Percentiles rank a stretch among this genome's conserved stretches.
These are phyloP conservation scores for Colletotrichum truncatum DNA, from an alignment of 2,329 filamentous ascomycete species.

Conservation along the genomic window DNA sequence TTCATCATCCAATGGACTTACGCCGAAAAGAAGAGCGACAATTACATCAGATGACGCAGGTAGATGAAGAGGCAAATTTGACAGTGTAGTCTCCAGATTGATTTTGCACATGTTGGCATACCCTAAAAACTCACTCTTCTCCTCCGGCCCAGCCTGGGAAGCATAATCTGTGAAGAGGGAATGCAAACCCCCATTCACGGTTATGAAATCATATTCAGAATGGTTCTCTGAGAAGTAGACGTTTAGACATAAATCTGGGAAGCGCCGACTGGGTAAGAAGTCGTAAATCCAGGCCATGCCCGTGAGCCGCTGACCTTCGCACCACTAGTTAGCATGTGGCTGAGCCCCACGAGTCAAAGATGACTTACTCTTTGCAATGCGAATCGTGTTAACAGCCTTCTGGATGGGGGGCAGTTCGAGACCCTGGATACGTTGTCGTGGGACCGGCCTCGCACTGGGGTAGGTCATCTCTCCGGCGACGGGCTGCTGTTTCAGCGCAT, in stretches of 20 bases:
- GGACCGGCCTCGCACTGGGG: conserved; percentile 31
- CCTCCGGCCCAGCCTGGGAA: conserved; percentile 20
- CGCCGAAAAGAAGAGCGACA: conserved; percentile 34
- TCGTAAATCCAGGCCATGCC: conserved; percentile 40
- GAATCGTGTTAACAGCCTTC: conserved; percentile 21
- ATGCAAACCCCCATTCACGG: conserved; percentile 41
- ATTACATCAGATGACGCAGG: conserved; percentile 39
- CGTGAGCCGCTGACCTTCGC: neutral
- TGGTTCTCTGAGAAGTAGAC: conserved; percentile 45
- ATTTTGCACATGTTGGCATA: conserved; percentile 37
- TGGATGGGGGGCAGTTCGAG: conserved; percentile 29
- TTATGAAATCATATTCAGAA: conserved; percentile 43
- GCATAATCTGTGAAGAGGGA: conserved; percentile 26
- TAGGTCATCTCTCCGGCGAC: conserved; percentile 38
- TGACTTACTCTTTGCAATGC: conserved; percentile 1
- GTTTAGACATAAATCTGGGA: conserved; percentile 42
- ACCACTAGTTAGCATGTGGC: too few relatives aligned
- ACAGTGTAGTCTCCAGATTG: conserved; percentile 42
- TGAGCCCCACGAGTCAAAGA: neutral
- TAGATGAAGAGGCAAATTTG: conserved; percentile 42
- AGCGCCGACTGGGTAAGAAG: conserved; percentile 39
- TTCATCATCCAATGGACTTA: neutral
- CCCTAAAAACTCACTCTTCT: conserved; percentile 35
- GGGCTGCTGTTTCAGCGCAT: conserved; percentile 37
- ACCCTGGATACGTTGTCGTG: conserved; percentile 7